Evolutionary conservation across 1,284 basidiomycete genomes (phyloP), one percentile per base, ranked within the genome.

Genomic region (Leccinum pallidistipes): DNA sequence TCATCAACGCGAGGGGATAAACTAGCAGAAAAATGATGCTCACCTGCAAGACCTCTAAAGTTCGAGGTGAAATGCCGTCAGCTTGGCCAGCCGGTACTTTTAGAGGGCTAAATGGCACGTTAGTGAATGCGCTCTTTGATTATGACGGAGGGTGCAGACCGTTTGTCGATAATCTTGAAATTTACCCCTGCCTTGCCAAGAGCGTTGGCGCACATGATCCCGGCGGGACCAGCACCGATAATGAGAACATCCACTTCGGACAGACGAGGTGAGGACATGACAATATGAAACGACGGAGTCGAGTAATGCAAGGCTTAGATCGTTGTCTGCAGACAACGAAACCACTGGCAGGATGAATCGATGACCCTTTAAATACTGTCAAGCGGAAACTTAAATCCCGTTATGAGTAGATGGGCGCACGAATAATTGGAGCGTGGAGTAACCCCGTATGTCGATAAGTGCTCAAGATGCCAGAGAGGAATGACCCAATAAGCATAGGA

Each of bases 181-280:
- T 68, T 67, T 27, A 73, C 60, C 2, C 47, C 34, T 1, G 68
- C 72, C 18, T 64, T 62, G 14, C 61, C 72, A 31, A 72, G 62
- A 52, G 71, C 71, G 16, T 70, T 72, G 47, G 69, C 69, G 8
- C 66, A 67, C 66, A 65, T 65, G 52, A 72, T 60, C 56, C 83
- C 83, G 40, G 82, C 81, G 21, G 83, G 84, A 4, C 83, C 83
- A 32, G 81, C 81, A 11, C 82, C 81, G 50, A 83, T 74, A 59
- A 87, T 75, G 62, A 86, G 77, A 43, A 86, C 83, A 69, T 87
- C 86, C 49, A 84, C 79, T 45, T 80, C 60, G 11, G 73, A 71
- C 7, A 61, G 61, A 57, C 24, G 63, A 54, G 55, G 61, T 18
- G 51, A 59, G 34, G 64, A 11, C 58, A 64, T 67, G 31, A 18